Evolutionary conservation across 495 filamentous ascomycete genomes (phyloP).

Genomic region (Barbatosphaeria neglecta): DNA sequence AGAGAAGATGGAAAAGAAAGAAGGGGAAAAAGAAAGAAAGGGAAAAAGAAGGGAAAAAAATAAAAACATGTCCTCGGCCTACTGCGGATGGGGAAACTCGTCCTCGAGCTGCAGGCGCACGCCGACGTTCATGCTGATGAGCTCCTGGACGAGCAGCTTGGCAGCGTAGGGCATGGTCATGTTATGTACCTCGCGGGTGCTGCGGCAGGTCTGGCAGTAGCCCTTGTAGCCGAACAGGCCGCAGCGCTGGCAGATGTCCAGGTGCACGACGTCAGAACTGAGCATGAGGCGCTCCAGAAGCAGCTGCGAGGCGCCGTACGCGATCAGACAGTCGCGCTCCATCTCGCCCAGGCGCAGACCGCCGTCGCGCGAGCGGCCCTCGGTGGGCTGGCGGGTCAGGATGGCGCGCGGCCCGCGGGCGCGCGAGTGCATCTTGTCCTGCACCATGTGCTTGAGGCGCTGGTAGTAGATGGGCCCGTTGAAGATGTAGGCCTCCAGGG

Average conservation of each 20-base stretch:
- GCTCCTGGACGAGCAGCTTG: slow-evolving; percentile 90
- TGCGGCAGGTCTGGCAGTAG: slow-evolving; percentile 86
- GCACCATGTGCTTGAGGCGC: slow-evolving; percentile 99
- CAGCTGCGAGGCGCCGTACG: slow-evolving; percentile 86
- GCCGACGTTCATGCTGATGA: slow-evolving; percentile 95
- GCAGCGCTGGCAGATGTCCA: slow-evolving; percentile 86
- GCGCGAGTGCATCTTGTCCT: slow-evolving; percentile 98
- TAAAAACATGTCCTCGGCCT: slow-evolving; percentile 1
- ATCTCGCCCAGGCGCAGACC: slow-evolving; percentile 94
- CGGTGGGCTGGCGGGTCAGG: slow-evolving; percentile 90
- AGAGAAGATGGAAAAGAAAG: slow-evolving; percentile 4
- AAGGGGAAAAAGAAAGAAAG: neutral
- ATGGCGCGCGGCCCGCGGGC: slow-evolving; percentile 80
- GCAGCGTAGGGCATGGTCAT: slow-evolving; percentile 99
- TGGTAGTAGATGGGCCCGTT: slow-evolving; percentile 99
- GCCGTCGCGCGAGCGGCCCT: slow-evolving; percentile 85
- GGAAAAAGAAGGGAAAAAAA: too few relatives aligned
- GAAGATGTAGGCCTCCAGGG: slow-evolving; percentile 91
- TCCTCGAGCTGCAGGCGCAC: slow-evolving; percentile 78
- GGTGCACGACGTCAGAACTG: slow-evolving; percentile 75
- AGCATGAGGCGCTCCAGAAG: slow-evolving; percentile 92
- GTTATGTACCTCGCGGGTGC: slow-evolving; percentile 62
- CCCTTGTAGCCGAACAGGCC: slow-evolving; percentile 90
- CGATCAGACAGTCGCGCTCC: slow-evolving; percentile 96
- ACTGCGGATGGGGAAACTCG: slow-evolving; percentile 60